Base-by-base conservation (phyloP, 352 stramenopile species). In the Blastocystis sp. region DNA sequence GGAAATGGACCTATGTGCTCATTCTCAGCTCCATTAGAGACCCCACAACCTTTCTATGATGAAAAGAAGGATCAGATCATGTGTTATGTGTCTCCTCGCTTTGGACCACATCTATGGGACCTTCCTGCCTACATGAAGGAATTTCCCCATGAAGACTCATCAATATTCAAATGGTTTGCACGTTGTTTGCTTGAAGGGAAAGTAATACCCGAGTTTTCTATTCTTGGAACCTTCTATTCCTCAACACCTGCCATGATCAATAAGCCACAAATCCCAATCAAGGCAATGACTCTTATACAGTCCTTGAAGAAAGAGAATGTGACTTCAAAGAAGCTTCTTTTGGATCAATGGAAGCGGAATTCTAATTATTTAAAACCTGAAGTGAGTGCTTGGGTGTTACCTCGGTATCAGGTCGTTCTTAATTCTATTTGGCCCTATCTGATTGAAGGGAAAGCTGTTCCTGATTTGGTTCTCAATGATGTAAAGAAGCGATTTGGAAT, bases 181-280 rank as follows among this genome's bases (percentile, higher is more conserved):
- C 93, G 93, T 86, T 93, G 92, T 21, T 58, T 95, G 73, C 88
- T 95, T 37, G 92, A 95, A 65, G 92, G 92, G 0, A 89, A 92
- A 11, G 89, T 95, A 0, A 37, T 83, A 1, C 49, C 49, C n/a
- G 46, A 83, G 49, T 19, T 83, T 27, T 37, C 16, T 27, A 63
- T 83, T 61, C 29, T 83, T 27, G 49, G 9, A 19, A 24, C 49
- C 16, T 61, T 83, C 29, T 83, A 83, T 65, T 27, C 49, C 16
- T 66, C 71, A 4, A 65, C 46, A 4, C 71, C 71, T 12, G 29
- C 29, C 0, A 61, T 83, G 71, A 24, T 83, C 21, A 83, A 51
- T 0, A 83, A 66, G 29, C 46, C 71, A 24, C 71, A 83, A 56
- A 57, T 83, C 11, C 71, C 71, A 4, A 42, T 83, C 12, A 65